phyloP scores from a whole-genome alignment of 495 filamentous ascomycete genomes.

The Aspergillus ellipticus region DNA sequence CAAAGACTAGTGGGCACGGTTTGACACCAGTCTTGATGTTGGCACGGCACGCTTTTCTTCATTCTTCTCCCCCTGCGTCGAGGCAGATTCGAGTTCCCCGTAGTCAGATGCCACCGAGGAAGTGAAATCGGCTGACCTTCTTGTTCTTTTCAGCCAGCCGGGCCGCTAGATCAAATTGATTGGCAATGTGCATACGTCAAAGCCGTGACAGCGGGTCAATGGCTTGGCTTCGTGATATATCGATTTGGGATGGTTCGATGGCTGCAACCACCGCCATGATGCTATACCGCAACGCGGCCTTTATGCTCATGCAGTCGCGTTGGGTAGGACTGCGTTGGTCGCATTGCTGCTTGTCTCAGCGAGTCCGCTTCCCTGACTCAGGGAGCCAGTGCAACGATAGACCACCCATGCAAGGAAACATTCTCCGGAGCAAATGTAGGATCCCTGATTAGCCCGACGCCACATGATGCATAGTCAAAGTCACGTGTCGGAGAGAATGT shows the following conservation, averaged over 20 bases:
- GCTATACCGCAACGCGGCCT: conserved; percentile 50
- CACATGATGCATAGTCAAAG: too few relatives aligned
- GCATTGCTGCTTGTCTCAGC: background rate
- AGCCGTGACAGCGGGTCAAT: conserved; percentile 52
- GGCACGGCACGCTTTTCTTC: conserved; percentile 42
- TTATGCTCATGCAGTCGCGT: conserved; percentile 19
- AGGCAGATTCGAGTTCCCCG: conserved; percentile 21
- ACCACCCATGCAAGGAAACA: background rate
- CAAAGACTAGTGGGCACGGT: conserved; percentile 3
- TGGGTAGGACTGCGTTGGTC: background rate
- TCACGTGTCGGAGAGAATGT: too few relatives aligned
- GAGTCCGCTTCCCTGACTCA: background rate
- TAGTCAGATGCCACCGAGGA: conserved; percentile 36
- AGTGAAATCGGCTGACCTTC: conserved; percentile 32
- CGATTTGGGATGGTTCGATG: conserved; percentile 44
- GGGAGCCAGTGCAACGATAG: background rate
- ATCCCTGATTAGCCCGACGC: too few relatives aligned
- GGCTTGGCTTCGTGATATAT: conserved; percentile 54
- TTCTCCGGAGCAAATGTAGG: too few relatives aligned
- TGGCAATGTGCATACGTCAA: conserved; percentile 52
- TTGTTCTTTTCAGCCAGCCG: conserved; percentile 23
- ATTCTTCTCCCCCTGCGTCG: conserved; percentile 54
- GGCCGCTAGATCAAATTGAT: conserved; percentile 45
- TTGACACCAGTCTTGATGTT: conserved; percentile 18
- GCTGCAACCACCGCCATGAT: conserved; percentile 47